Evolutionary conservation across 2,329 filamentous ascomycete genomes (phyloP).

Genomic region (Rhynchosporium graminicola): DNA sequence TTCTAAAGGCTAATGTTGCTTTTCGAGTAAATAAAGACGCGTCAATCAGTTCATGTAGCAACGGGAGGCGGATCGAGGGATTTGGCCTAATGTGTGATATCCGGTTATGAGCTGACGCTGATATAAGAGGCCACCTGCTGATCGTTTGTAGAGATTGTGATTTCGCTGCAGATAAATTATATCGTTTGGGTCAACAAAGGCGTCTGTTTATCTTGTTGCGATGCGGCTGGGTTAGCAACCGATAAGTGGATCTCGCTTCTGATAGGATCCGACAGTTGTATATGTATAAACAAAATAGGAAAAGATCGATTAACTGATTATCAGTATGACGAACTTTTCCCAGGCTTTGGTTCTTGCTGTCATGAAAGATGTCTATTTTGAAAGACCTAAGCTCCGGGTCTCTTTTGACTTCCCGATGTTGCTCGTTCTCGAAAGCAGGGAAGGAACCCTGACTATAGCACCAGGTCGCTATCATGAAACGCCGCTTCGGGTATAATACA

Average conservation of each 20-base stretch:
- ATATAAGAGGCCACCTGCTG: not conserved
- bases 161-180: not conserved
- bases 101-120: conserved; percentile 1
- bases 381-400: too few species aligned
- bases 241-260: too few species aligned
- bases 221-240: not conserved
- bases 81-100: conserved; percentile 4
- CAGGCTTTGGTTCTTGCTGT: too few species aligned
- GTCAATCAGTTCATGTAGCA: conserved; percentile 34
- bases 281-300: not conserved
- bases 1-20: conserved; percentile 16
- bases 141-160: not conserved
- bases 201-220: not conserved
- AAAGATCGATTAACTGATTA: too few species aligned
- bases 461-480: too few species aligned
- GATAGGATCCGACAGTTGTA: too few species aligned
- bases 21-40: conserved; percentile 31
- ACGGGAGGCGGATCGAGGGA: conserved; percentile 25
- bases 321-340: too few species aligned
- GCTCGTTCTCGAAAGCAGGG: too few species aligned
- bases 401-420: too few species aligned
- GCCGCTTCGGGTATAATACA: too few species aligned
- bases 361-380: too few species aligned
- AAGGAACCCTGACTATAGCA: too few species aligned
- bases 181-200: not conserved